Base-by-base conservation (phyloP, 805 yeast species). In the Blastobotrys terrestris region DNA sequence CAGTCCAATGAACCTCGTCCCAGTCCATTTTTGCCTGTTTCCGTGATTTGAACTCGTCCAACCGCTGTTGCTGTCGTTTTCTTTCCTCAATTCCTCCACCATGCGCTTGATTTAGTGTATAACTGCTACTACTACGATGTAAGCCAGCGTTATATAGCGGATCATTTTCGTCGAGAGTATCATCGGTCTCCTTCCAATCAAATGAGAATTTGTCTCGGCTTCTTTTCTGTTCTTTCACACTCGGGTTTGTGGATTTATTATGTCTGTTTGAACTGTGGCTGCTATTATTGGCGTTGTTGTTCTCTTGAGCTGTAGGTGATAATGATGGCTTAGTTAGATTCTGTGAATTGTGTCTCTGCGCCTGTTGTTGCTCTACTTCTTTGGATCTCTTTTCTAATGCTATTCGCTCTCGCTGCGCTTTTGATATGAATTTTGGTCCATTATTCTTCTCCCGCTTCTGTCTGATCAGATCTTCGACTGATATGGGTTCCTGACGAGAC, bases 111-210 rank as follows among this genome's bases (percentile, higher is more conserved):
- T 42, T 41, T n/a, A 13, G 22, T 31, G 52, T 44, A n/a, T 20
- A 18, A 15, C 21, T 4, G 21, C 39, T 19, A 3, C 45, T 16
- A n/a, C 3, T 13, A 8, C 43, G 31, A 39, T 3, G 50, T 21
- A 15, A 7, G 18, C 39, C 43, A 13, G 49, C 41, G 11, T 47
- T 46, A 45, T 69, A 72, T 16, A 76, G 64, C 0, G 84, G 81
- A 49, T 70, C 70, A 52, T 71, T 74, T 1, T 68, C 68, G 0
- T 57, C 55, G 0, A 80, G 62, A 0, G 95, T 86, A 63, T 88
- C 96, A 13, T 86, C 94, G 0, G 72, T 72, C 1, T 68, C 71
- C 53, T 76, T 75, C 95, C 96, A 88, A 11, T 77, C 84, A 66
- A 87, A 87, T 7, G 74, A 72, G 66, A 85, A 87, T 58, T 75